A percentile compares a stretch with the other conserved stretches of the same genome.
These are phyloP conservation scores for Cenococcum geophilum DNA, from an alignment of 495 filamentous ascomycete species.

Conservation along the genomic window DNA sequence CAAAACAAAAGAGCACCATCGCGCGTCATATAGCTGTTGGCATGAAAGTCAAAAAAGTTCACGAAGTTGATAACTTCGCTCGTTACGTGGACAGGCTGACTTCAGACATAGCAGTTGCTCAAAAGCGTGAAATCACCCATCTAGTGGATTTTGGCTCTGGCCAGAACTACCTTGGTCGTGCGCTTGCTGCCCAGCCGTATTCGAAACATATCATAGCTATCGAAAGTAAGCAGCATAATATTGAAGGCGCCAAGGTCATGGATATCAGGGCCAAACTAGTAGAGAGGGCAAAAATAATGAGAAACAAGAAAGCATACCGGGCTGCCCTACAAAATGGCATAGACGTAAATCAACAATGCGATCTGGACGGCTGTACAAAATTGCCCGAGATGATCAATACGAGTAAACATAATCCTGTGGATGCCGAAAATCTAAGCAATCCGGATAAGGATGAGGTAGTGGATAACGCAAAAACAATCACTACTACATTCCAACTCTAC, in stretches of 20 bases:
- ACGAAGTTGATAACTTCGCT: constrained; percentile 71
- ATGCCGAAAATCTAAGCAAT: neutral
- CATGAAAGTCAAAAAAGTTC: constrained; percentile 94
- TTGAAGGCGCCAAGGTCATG: constrained; percentile 73
- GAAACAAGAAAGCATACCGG: constrained; percentile 70
- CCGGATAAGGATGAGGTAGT: constrained; percentile 21
- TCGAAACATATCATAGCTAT: constrained; percentile 83
- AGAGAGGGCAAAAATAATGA: constrained; percentile 57
- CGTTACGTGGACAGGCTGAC: constrained; percentile 54
- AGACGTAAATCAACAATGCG: neutral
- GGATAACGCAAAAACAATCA: constrained; percentile 8
- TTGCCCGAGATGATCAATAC: neutral
- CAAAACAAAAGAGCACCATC: constrained; percentile 41
- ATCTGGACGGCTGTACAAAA: constrained; percentile 4
- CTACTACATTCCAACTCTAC: constrained; percentile 36
- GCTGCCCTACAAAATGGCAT: constrained; percentile 32
- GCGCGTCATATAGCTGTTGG: constrained; percentile 70
- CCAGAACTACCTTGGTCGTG: constrained; percentile 89
- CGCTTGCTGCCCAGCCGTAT: constrained; percentile 77
- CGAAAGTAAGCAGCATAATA: constrained; percentile 79
- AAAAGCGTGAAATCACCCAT: constrained; percentile 61
- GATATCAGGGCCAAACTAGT: constrained; percentile 70
- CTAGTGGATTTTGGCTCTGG: constrained; percentile 94
- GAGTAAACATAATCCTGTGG: neutral
- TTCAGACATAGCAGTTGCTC: constrained; percentile 41